A percentile compares a stretch with the other conserved stretches of the same genome.
Evolutionary conservation across 2,329 filamentous ascomycete genomes (phyloP).

Genomic region (Claviceps fusiformis): DNA sequence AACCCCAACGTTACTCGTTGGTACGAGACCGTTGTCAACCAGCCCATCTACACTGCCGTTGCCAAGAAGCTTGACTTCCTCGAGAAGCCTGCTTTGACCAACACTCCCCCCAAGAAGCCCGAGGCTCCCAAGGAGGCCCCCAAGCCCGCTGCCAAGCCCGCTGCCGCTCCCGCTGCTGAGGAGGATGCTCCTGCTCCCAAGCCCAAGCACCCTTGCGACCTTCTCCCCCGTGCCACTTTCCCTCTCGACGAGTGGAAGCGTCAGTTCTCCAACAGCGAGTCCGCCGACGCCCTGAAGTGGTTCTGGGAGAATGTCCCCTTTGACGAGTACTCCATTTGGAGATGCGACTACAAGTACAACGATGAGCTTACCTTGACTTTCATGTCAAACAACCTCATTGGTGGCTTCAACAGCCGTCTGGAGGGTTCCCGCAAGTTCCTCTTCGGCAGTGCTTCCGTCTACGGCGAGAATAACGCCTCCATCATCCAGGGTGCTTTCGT

Average conservation of each 20-base stretch:
- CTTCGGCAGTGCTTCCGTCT: conserved; percentile 84
- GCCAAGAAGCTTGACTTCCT: conserved; percentile 63
- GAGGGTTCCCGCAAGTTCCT: conserved; percentile 97
- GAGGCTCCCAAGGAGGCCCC: conserved; percentile 53
- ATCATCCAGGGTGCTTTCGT: conserved; percentile 89
- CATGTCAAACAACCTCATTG: conserved; percentile 98
- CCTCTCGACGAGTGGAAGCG: conserved; percentile 97
- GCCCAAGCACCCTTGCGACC: conserved; percentile 91
- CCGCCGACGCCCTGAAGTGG: conserved; percentile 75
- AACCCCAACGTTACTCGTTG: conserved; percentile 84
- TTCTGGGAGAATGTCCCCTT: conserved; percentile 97
- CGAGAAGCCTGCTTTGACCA: conserved; percentile 64
- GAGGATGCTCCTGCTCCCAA: conserved; percentile 51
- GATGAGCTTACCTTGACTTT: conserved; percentile 93
- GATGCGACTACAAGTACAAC: conserved; percentile 97
- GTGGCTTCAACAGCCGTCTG: conserved; percentile 93
- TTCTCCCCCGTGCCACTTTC: conserved; percentile 65
- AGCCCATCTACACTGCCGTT: conserved; percentile 77
- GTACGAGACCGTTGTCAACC: conserved; percentile 89
- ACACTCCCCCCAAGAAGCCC: conserved; percentile 64
- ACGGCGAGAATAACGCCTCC: conserved; percentile 76
- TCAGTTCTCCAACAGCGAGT: conserved; percentile 94
- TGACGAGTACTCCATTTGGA: conserved; percentile 93
- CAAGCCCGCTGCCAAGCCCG: conserved; percentile 36
- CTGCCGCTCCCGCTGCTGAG: conserved; percentile 20